Base-by-base conservation (phyloP, 2,329 filamentous ascomycete species). In the Stromatinia cepivora region DNA sequence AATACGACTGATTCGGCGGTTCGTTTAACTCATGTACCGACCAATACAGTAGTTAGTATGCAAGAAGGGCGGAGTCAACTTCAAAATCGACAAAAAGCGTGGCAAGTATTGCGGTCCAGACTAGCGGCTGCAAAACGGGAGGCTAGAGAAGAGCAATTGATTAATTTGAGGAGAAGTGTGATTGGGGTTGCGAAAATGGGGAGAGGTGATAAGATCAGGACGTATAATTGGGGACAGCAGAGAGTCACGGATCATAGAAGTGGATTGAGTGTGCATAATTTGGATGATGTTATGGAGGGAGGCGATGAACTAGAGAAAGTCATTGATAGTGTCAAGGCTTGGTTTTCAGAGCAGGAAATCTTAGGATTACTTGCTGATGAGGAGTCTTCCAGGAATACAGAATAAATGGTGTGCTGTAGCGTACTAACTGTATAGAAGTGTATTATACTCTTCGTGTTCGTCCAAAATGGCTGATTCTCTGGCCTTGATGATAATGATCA, bases 1-100 rank as follows among this genome's bases (percentile, higher is more conserved):
- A 99, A 99, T 82, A 97, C 94, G 79, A 99, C 95, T 0, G 95
- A 99, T 82, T 97, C 93, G 42, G 95, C 95, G 4, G 92, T 99
- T 71, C 90, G 95, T 13, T 84, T 99, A 76, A 98, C 94, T 2
- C 95, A 99, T 82, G 81, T 91, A 9, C 95, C 95, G 2, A 97
- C 93, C 0, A 92, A 91, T 57, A 95, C 89, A 0, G 88, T 92
- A 2, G 94, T 98, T 20, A 90, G 90, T 17, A 97, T 98, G 86
- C 95, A 99, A 80, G 95, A 99, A 79, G 90, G 89, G 66, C 87
- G 95, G 67, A 97, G 93, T 56, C 95, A 99, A 82, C 89, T 92
- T 75, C 88, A 92, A 73, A 99, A 99, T 81, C 87, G 94, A 57
- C 91, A 93, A 71, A 89, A 88, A 71, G 95, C 95, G 1, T 97